Evolutionary conservation across 768 basidiomycete genomes (phyloP), one percentile per base, ranked within the genome.

Genomic region (Lentinula sp.): DNA sequence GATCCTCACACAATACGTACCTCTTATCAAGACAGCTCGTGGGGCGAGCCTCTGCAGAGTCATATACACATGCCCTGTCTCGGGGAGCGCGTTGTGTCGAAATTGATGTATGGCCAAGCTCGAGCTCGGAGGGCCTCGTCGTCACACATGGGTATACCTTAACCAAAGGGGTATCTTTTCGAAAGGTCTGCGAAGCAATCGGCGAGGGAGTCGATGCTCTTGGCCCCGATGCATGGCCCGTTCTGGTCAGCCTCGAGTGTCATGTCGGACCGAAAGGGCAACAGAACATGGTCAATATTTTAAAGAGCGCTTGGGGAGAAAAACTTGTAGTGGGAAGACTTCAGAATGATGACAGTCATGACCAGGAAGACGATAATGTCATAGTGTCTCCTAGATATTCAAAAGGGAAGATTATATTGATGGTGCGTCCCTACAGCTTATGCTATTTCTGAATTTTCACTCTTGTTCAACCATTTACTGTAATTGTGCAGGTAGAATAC

Each of bases 1-100:
- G 84, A 4, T 83, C 85, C 1, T 86, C 84, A 0, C 86, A 88
- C 64, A 87, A 88, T 66, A 87, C 86, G 1, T 88, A 88, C 64
- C 77, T 88, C 0, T 71, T 86, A 2, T 76, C 82, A 1, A 75
- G 81, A 45, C 86, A 87, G 65, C 68, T 87, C 28, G 69, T 84
- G 15, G 86, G 85, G 5, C 74, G 74, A 40, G 71, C 83, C 4
- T 84, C 84, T 4, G 76, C 82, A 4, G 75, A 74, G 4, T 79
- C 77, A 0, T 88, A 88, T 65, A 79, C 74, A 2, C 78, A 84
- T 62, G 83, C 87, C 32, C 70, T 87, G 16, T 72, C 70, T 35
- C 76, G 79, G 5, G 73, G 76, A 52, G 81, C 78, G 8, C 78
- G 84, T 18, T 86, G 84, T 64, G 81, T 87, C 73, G 86, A 88